These are phyloP conservation scores for Coemansia sp. DNA, from an alignment of 192 early-diverging fungal species.

Conservation along the genomic window DNA sequence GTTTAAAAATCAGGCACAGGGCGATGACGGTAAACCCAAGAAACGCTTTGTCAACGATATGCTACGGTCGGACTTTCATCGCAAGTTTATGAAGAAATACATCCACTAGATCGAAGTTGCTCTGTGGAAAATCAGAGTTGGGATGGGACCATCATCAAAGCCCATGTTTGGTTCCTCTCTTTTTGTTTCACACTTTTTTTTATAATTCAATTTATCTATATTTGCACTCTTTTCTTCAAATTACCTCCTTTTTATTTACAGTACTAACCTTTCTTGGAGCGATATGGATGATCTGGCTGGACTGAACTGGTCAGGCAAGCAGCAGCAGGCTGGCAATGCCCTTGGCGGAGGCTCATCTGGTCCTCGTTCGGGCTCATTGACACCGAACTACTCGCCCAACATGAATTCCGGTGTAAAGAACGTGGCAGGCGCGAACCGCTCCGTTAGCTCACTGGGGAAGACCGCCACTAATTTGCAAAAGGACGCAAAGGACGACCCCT, in stretches of 20 bases:
- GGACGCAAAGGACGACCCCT: constrained; percentile 54
- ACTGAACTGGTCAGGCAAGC: constrained; percentile 29
- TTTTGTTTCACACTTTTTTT: not conserved
- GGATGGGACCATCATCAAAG: too few species aligned
- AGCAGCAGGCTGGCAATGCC: not conserved
- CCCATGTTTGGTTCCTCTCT: not conserved
- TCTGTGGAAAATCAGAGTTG: too few species aligned
- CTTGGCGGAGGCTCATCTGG: not conserved
- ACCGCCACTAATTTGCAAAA: not conserved
- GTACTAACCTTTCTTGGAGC: not conserved
- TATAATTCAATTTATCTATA: not conserved
- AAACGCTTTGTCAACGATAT: constrained; percentile 98
- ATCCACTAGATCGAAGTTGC: constrained; percentile 58
- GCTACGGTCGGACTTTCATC: constrained; percentile 93
- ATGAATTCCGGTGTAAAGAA: constrained; percentile 8
- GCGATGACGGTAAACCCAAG: constrained; percentile 82
- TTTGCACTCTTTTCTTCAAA: constrained; percentile 4
- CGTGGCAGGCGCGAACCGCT: constrained; percentile 1
- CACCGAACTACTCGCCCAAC: constrained; percentile 49
- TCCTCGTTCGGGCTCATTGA: constrained; percentile 4
- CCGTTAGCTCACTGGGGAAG: not conserved
- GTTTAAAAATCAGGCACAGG: constrained; percentile 94
- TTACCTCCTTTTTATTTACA: constrained; percentile 13
- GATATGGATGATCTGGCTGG: constrained; percentile 47
- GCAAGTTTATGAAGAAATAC: constrained; percentile 94